These are phyloP conservation scores for Apocynum venetum DNA, from an alignment of 257 asterid genomes.

Conservation along the genomic window DNA sequence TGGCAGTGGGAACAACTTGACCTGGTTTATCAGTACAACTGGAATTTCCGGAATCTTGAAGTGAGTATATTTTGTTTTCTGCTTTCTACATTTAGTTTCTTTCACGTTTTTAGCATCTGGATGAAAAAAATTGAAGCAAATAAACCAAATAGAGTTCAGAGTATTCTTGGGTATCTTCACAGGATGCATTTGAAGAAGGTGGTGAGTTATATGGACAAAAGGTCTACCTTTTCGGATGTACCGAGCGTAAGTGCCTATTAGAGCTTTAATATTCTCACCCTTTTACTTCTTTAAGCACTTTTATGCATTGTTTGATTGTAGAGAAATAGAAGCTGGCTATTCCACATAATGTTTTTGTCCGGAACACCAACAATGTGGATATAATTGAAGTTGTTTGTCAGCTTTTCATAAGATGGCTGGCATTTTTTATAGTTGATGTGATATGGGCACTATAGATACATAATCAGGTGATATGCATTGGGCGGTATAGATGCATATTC, in stretches of 20 bases:
- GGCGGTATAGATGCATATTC: neutral
- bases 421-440: neutral
- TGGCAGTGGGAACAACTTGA: conserved; percentile 98
- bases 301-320: neutral
- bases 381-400: neutral
- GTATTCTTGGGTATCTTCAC: conserved; percentile 19
- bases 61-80: conserved; percentile 39
- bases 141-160: neutral
- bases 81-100: neutral
- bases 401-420: neutral
- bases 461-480: neutral
- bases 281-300: neutral
- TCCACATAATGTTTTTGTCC: neutral
- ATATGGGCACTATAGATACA: neutral
- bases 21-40: conserved; percentile 74
- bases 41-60: conserved; percentile 78
- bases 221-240: conserved; percentile 86
- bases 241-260: conserved; percentile 71
- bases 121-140: neutral
- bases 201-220: conserved; percentile 60
- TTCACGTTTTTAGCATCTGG: neutral
- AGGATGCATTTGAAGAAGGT: conserved; percentile 94
- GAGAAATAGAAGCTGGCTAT: neutral
- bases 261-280: neutral
- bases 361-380: neutral